Evolutionary conservation across 768 basidiomycete species (phyloP), one percentile per base, ranked within the genome.

Genomic region (Omphalotus guepiniiformis): DNA sequence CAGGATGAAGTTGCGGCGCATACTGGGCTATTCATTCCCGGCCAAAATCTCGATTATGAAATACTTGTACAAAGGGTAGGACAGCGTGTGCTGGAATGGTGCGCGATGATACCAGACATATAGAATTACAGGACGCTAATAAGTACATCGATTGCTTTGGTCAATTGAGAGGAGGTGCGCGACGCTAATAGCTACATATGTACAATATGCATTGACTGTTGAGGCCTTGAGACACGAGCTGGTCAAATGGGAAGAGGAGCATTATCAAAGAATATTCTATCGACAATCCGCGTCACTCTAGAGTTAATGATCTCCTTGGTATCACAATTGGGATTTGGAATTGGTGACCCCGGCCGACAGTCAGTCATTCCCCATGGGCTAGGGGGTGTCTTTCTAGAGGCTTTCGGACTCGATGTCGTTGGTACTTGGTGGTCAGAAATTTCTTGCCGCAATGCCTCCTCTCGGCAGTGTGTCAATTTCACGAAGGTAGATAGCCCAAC

Each of bases 1-100:
- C 30, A 43, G 27, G 40, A 43, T 36, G 42, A 49, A 35, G 48
- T 42, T n/a, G 48, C 37, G 16, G 46, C 46, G 21, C 46, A 47
- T 23, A 37, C 34, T 28, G 46, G 46, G 18, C 18, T 47, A 12
- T 47, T 47, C 27, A 47, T 47, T 27, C 46, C 46, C 21, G 36
- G 26, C 21, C 46, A 47, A 38, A 47, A 47, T 32, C 11, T 47
- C 21, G 46, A 47, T 11, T 47, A 47, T 38, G 38, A 38, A 16
- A 29, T 25, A 39, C 36, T 47, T 3, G 46, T 47, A 7, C 16
- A 47, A 38, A n/a, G 46, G 30, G 46, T 47, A 18, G 46, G 46
- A 22, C 16, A 22, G 19, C 36, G 46, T 26, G 32, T 47, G 19
- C 30, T 47, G 32, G 46, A 47, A n/a, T 47, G 46, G 46, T 47